Evolutionary conservation across 192 early-diverging fungal genomes (phyloP).

Genomic region (Linnemannia elongata): DNA sequence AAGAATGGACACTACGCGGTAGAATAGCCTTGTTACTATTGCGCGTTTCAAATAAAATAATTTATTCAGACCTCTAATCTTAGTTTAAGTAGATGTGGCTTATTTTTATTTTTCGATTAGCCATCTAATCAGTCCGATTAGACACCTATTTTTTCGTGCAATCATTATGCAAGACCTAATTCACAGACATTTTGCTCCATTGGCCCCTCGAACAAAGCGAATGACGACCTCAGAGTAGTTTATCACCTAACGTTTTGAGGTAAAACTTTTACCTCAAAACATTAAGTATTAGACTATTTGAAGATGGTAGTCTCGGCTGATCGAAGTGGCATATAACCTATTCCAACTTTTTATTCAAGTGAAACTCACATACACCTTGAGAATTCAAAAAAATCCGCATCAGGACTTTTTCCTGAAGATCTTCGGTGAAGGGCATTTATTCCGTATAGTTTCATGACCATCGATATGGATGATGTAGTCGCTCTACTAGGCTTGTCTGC

Average conservation of each 20-base stretch:
- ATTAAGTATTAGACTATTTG: neutral
- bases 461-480: neutral
- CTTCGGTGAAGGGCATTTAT: neutral
- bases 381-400: neutral
- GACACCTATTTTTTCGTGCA: neutral
- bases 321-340: neutral
- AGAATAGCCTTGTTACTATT: too few relatives aligned
- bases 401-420: neutral
- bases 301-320: neutral
- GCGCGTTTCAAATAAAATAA: conserved; percentile 7
- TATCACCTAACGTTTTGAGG: neutral
- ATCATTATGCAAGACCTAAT: neutral
- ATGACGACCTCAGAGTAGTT: neutral
- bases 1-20: too few relatives aligned
- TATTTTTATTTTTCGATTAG: neutral
- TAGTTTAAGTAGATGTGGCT: neutral
- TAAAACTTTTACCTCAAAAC: neutral
- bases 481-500: conserved; percentile 1
- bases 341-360: neutral
- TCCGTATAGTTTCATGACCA: conserved; percentile 1
- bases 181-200: neutral
- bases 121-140: too few relatives aligned
- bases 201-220: neutral
- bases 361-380: neutral
- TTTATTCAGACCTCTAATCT: neutral